Conservation (phyloP, 345 rosid genomes). For the Sonneratia alba region DNA sequence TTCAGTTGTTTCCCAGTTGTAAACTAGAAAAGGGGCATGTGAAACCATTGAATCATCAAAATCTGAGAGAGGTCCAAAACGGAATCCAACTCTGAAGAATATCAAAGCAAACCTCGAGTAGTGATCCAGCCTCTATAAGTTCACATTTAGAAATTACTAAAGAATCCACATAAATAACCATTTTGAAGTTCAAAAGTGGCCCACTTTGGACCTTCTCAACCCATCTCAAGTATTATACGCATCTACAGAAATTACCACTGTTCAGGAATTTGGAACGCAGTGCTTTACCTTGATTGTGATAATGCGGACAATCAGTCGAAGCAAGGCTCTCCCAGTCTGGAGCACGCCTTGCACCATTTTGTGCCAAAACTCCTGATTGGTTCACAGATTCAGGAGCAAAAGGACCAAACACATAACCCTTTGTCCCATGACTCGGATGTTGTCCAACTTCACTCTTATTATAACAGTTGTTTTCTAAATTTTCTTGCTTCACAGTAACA, state of each 20-base stretch:
- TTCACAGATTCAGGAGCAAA: constrained; percentile 28
- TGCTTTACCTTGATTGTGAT: constrained; percentile 52
- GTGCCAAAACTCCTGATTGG: constrained; percentile 11
- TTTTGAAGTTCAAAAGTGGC: too few species aligned
- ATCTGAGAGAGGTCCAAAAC: too few species aligned
- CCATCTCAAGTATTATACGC: too few species aligned
- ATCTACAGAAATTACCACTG: not conserved
- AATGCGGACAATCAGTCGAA: constrained; percentile 41
- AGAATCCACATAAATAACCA: not conserved
- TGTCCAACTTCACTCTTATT: constrained; percentile 18
- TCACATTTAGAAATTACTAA: not conserved
- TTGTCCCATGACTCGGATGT: constrained; percentile 18
- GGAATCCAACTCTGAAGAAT: too few species aligned
- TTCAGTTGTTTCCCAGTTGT: not conserved
- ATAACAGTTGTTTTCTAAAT: constrained; percentile 11
- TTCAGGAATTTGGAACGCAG: not conserved
- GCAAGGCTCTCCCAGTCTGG: constrained; percentile 43
- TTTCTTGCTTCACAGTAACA: constrained; percentile 11
- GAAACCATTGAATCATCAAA: not conserved
- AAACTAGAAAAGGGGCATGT: not conserved
- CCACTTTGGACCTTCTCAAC: too few species aligned
- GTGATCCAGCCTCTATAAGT: not conserved
- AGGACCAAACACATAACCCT: constrained; percentile 48
- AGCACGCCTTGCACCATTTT: constrained; percentile 19
- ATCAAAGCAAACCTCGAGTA: not conserved